Base-by-base conservation (phyloP, 2,329 filamentous ascomycete genomes). In the Scedosporium apiospermum region DNA sequence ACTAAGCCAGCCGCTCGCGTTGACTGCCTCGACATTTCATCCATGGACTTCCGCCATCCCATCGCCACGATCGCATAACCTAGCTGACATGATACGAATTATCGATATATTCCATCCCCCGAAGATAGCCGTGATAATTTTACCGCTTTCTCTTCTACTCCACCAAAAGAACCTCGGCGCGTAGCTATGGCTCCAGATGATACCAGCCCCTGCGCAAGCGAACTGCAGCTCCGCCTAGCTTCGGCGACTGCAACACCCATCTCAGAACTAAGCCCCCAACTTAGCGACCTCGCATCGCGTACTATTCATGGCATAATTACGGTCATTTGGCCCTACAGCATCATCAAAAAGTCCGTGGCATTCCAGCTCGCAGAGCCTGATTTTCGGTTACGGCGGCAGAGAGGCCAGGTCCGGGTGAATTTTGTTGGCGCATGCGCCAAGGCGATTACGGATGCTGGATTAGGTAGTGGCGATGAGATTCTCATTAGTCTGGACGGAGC, bases 261-360 rank as follows among this genome's bases (percentile, higher is more conserved):
- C 67, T 78, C 85, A 6, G 76, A 83, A 64, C 77, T 88, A 41
- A 71, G 68, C 41, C 83, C 84, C 5, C 75, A 78, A 7, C 68
- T 85, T 5, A 63, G 73, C 14, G 71, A 79, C 12, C 71, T 73
- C 26, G 63, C 69, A 2, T 71, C 75, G 5, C 76, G 76, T 64
- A 76, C 78, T 12, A 75, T 96, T 38, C 82, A 84, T 63, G 92
- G 90, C 46, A 80, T 89, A 16, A 85, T 97, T 23, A 93, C 91
- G 7, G 85, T 98, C 42, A 87, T 91, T 63, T 98, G 93, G 93
- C 93, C 93, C 0, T 97, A 91, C 74, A 96, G 90, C 66, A 89
- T 88, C 23, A 85, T 91, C 27, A 88, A 83, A 34, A 84, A 83
- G 61, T 86, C 86, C 46, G 82, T 92, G 67, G 88, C 91, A 27